Conservation (phyloP, 257 asterid genomes). For the Rubia yunnanensis region DNA sequence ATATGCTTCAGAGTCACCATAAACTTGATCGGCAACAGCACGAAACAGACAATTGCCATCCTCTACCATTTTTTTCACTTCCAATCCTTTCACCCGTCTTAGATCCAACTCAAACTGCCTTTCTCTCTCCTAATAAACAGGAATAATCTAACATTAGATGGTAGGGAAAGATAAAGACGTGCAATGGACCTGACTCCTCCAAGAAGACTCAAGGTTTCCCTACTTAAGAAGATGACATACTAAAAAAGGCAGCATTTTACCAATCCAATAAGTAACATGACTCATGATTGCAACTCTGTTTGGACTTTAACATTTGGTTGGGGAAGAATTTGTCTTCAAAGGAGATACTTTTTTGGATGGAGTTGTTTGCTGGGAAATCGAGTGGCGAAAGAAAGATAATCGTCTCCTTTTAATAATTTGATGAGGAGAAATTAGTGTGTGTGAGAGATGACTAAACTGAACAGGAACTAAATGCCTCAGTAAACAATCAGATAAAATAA, state of each 20-base stretch:
- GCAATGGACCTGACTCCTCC: not conserved
- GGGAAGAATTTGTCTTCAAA: not conserved
- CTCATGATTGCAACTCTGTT: not conserved
- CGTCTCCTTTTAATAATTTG: not conserved
- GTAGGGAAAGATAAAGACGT: not conserved
- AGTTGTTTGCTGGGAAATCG: not conserved
- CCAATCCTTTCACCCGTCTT: constrained; percentile 81
- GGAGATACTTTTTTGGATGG: not conserved
- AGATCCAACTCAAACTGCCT: constrained; percentile 81
- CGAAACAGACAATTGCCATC: constrained; percentile 99
- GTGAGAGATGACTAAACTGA: no score
- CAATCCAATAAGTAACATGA: not conserved
- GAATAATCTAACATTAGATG: not conserved
- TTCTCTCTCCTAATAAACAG: constrained; percentile 64
- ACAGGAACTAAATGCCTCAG: not conserved
- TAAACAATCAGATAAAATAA: not conserved
- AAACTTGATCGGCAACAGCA: constrained; percentile 99
- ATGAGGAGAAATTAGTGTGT: no score
- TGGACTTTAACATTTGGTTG: not conserved
- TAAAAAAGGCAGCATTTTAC: not conserved
- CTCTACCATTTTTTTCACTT: constrained; percentile 87
- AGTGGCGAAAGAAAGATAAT: not conserved
- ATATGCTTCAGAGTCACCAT: constrained; percentile 86
- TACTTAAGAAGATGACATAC: not conserved
- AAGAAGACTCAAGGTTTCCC: not conserved